Evolutionary conservation across 768 basidiomycete species (phyloP).

Genomic region (Tephrocybe sp.): DNA sequence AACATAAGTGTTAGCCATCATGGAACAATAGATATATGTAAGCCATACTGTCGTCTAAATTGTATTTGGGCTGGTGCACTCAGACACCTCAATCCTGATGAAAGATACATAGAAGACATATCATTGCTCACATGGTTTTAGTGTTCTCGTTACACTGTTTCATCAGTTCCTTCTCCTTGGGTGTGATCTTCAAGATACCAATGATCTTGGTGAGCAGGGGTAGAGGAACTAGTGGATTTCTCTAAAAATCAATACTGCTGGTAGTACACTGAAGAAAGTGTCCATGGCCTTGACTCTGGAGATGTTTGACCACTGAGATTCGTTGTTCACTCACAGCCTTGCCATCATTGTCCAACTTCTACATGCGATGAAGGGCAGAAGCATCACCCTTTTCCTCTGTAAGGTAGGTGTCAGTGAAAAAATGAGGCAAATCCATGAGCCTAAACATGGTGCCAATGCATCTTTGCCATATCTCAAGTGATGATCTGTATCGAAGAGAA

Average conservation of each 20-base stretch:
- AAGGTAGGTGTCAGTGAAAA: conserved; percentile 19
- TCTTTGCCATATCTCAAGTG: conserved; percentile 10
- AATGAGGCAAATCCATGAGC: conserved; percentile 24
- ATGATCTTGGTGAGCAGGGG: conserved; percentile 3
- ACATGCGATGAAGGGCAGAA: conserved; percentile 7
- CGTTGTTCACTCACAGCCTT: background rate
- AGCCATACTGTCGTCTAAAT: no score
- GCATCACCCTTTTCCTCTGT: conserved; percentile 22
- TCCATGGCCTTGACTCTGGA: conserved; percentile 6
- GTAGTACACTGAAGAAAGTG: conserved; percentile 11
- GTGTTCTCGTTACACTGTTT: no score
- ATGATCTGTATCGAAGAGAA: conserved; percentile 21
- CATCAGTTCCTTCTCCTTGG: no score
- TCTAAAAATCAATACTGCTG: background rate
- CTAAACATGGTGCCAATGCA: conserved; percentile 25
- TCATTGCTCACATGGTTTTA: no score
- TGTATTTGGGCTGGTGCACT: no score
- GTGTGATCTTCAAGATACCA: conserved; percentile 4
- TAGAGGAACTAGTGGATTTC: background rate
- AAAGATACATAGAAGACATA: no score
- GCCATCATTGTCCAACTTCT: conserved; percentile 17
- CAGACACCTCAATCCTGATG: no score
- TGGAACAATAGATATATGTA: no score
- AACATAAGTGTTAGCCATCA: no score
- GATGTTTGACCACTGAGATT: background rate